Base-by-base conservation (phyloP, 192 early-diverging fungal species). In the Spizellomyces sp. region DNA sequence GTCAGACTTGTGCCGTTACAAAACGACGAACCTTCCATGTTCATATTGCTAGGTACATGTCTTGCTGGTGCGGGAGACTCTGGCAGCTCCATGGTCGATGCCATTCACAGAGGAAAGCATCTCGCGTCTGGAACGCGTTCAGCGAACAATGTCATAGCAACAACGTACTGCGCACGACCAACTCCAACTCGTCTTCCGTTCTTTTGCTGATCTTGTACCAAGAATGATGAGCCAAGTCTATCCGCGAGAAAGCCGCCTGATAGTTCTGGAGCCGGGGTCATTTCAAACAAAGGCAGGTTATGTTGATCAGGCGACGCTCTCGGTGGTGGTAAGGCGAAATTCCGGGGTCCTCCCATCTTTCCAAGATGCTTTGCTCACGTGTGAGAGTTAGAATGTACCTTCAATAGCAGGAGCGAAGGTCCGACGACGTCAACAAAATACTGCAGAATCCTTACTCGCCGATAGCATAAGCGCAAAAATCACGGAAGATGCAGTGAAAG, bases 211-310 rank as follows among this genome's bases (percentile, higher is more conserved):
- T 36, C 27, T 36, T 36, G 27, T 36, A 36, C 27, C 50, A 12
- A 54, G 17, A 54, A 54, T 54, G 50, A 12, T n/a, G 50, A 54
- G 1, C 1, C 50, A 54, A 54, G 50, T 54, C 50, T 54, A 54
- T 54, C 50, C 50, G 50, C 50, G 50, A 57, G 95, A 96, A 75
- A 89, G 89, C 55, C 92, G 87, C 74, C 91, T 90, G 76, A 83
- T 98, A 27, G 91, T 96, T 14, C 88, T 98, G 64, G 93, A 96
- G 81, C 84, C 91, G 41, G 95, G 96, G 56, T 90, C 91, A 58
- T 84, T 84, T 70, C 81, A 65, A 22, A 91, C 90, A n/a, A 92
- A 89, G 72, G 91, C 91, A 14, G 90, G 92, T 55, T 84, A 86
- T 62, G 87, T 84, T 14, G 96, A 98, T 62, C 91, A 92, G 15